These are phyloP conservation scores for Botryobasidium botryosum DNA, from an alignment of 768 basidiomycete species.

Conservation along the genomic window DNA sequence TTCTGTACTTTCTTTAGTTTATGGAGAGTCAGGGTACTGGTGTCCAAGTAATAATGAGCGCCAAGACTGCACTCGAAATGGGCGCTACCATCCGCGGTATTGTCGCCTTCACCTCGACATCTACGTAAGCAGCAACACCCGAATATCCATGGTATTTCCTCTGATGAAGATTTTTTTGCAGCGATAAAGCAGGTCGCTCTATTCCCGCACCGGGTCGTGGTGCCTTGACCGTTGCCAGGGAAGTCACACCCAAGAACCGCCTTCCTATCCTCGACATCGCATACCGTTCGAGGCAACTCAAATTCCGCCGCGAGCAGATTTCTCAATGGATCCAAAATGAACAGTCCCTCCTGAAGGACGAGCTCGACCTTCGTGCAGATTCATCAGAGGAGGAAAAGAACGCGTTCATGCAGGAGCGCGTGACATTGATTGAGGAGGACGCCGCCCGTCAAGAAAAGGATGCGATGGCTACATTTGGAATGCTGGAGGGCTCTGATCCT, in stretches of 20 bases:
- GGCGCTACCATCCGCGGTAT: constrained; percentile 89
- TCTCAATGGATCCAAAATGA: constrained; percentile 89
- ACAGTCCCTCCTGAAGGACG: constrained; percentile 65
- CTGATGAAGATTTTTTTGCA: constrained; percentile 19
- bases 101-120: constrained; percentile 90
- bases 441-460: constrained; percentile 86
- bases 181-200: constrained; percentile 96
- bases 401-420: constrained; percentile 56
- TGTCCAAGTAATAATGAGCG: constrained; percentile 94
- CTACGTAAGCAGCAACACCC: constrained; percentile 42
- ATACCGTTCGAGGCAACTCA: constrained; percentile 85
- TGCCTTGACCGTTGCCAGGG: constrained; percentile 73
- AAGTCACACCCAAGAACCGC: constrained; percentile 63
- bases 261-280: constrained; percentile 65
- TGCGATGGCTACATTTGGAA: constrained; percentile 83
- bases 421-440: constrained; percentile 78
- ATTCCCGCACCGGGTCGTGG: constrained; percentile 95
- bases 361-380: constrained; percentile 43
- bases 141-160: not conserved
- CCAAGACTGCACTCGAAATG: constrained; percentile 86
- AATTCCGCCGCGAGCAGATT: constrained; percentile 91
- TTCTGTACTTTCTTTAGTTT: constrained; percentile 31
- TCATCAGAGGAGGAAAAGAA: constrained; percentile 34
- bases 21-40: constrained; percentile 97
- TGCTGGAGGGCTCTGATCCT: constrained; percentile 79